Conservation (phyloP, 2,329 filamentous ascomycete genomes). For the Aspergillus piperis region DNA sequence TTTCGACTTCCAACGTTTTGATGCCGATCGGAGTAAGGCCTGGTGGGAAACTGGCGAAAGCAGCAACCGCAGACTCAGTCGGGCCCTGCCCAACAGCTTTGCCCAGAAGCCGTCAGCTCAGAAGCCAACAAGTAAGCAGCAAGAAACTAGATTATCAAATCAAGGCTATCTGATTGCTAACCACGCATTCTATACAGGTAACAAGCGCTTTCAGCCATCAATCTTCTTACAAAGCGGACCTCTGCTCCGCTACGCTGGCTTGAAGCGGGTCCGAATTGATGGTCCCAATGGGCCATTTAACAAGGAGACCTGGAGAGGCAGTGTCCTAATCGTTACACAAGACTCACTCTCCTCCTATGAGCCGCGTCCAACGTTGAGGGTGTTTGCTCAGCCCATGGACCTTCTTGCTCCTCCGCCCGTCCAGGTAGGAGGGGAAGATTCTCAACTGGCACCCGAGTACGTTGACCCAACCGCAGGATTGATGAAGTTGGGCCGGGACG, state of each 20-base stretch:
- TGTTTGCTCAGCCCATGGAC: conserved; percentile 86
- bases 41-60: conserved; percentile 74
- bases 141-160: neutral
- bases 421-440: conserved; percentile 62
- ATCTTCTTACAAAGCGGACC: conserved; percentile 89
- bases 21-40: conserved; percentile 56
- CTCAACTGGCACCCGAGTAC: conserved; percentile 70
- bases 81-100: conserved; percentile 42
- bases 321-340: conserved; percentile 90
- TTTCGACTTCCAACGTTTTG: conserved; percentile 58
- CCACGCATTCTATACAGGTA: conserved; percentile 19
- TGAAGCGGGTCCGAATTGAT: conserved; percentile 57
- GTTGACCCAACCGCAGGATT: conserved; percentile 88
- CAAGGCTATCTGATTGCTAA: neutral
- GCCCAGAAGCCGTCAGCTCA: conserved; percentile 31
- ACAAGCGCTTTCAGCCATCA: conserved; percentile 75
- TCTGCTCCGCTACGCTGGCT: conserved; percentile 83
- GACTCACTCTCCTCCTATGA: conserved; percentile 84
- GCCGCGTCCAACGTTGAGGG: conserved; percentile 70
- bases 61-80: conserved; percentile 49
- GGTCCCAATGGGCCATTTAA: conserved; percentile 49
- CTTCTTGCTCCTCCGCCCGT: conserved; percentile 75
- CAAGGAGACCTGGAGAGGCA: conserved; percentile 87
- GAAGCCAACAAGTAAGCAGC: conserved; percentile 35
- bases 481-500: conserved; percentile 79